phyloP scores from a whole-genome alignment of 1,139 yeast genomes.

The Blastobotrys petasosporus region DNA sequence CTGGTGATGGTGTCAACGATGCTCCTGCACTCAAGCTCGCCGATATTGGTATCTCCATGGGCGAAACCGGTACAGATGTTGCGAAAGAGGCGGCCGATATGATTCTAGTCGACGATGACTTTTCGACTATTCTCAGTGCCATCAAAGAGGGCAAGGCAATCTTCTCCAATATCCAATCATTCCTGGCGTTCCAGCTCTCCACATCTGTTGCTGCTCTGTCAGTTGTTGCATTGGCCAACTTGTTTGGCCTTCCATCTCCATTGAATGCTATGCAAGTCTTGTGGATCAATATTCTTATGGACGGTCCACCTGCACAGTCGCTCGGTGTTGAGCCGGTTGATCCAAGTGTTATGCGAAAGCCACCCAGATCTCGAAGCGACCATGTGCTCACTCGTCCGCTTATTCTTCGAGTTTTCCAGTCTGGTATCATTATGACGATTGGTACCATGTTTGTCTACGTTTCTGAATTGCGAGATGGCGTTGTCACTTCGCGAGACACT shows the following conservation, averaged over 20 bases:
- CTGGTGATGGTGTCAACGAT: constrained; percentile 98
- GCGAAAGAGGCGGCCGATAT: constrained; percentile 98
- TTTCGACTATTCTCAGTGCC: constrained; percentile 84
- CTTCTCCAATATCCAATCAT: constrained; percentile 88
- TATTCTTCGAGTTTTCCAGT: constrained; percentile 64
- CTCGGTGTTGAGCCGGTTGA: constrained; percentile 97
- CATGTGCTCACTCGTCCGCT: constrained; percentile 67
- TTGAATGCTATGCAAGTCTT: constrained; percentile 96
- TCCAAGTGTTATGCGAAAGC: constrained; percentile 87
- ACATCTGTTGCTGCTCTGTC: constrained; percentile 94
- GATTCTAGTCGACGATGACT: constrained; percentile 95
- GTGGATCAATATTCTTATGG: constrained; percentile 97
- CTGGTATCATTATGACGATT: constrained; percentile 59
- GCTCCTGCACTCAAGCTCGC: constrained; percentile 98
- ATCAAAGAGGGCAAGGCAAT: constrained; percentile 97
- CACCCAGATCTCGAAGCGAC: constrained; percentile 84
- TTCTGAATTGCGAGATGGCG: constrained; percentile 75
- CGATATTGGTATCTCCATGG: constrained; percentile 97
- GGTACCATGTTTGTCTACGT: constrained; percentile 86
- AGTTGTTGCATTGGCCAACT: constrained; percentile 77
- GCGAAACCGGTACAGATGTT: constrained; percentile 93
- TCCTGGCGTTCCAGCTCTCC: constrained; percentile 87
- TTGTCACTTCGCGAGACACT: constrained; percentile 86
- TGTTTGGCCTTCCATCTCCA: constrained; percentile 89
- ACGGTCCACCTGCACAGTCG: constrained; percentile 98